Conservation (phyloP, 768 basidiomycete genomes). For the Suillus discolor region DNA sequence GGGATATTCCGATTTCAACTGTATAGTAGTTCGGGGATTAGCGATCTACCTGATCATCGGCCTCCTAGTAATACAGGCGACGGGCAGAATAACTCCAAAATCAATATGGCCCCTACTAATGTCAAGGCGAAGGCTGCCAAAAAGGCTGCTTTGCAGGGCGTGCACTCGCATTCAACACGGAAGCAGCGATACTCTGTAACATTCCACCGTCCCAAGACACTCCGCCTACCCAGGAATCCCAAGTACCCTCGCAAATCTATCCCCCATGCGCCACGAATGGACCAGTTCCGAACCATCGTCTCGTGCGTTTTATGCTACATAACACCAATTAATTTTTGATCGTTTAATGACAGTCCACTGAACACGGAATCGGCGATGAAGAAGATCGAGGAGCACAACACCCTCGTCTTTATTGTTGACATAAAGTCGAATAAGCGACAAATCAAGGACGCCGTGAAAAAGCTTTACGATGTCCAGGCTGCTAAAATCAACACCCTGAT, state of each 20-base stretch:
- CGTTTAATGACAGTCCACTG: conserved; percentile 56
- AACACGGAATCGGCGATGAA: conserved; percentile 99
- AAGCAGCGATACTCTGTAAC: conserved; percentile 86
- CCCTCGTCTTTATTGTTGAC: conserved; percentile 97
- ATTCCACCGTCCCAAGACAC: conserved; percentile 96
- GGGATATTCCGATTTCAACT: background rate
- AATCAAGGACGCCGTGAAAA: conserved; percentile 99
- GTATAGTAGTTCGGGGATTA: background rate
- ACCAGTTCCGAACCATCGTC: conserved; percentile 93
- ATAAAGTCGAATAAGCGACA: conserved; percentile 96
- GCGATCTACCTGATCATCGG: conserved; percentile 8
- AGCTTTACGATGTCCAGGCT: conserved; percentile 96
- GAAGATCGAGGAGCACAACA: conserved; percentile 99
- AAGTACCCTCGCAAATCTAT: conserved; percentile 96
- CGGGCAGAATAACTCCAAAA: conserved; percentile 6
- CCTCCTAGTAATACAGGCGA: background rate
- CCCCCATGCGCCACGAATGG: conserved; percentile 92
- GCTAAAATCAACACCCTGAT: conserved; percentile 98
- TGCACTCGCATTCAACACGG: conserved; percentile 70
- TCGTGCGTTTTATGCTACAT: conserved; percentile 55
- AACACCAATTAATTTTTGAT: background rate
- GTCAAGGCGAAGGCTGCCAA: conserved; percentile 92
- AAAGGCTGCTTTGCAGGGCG: conserved; percentile 94
- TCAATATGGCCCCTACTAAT: conserved; percentile 28
- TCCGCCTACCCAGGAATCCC: conserved; percentile 79